Evolutionary conservation across 129 eudicot species (phyloP), one percentile per base, ranked within the genome.

Genomic region (Flaveria robusta): DNA sequence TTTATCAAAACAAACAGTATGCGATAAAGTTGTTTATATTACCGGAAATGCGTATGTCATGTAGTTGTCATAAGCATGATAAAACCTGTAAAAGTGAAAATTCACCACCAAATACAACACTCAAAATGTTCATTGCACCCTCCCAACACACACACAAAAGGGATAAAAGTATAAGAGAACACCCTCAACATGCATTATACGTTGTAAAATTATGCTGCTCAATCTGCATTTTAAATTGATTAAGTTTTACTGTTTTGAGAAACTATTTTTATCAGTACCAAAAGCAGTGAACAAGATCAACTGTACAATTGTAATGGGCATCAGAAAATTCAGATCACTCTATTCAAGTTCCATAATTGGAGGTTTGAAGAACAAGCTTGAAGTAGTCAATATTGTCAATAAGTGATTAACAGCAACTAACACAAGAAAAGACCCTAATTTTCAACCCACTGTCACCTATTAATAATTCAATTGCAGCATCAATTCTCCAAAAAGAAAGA

Each of bases 61-160:
- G 79, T 94, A 94, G 84, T 87, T 94, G 83, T 94, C 90, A 77
- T 94, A 94, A 46, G 99, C 99, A 87, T 94, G 99, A 79, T 94
- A 94, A 78, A 94, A 94, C 99, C 99, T 94, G 96, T 14, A 79
- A 81, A 31, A 56, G 75, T 47, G 45, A 60, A 72, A 66, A 71
- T 29, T 67, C 4, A 66, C 18, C 19, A 31, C 26, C 41, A 19
- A 8, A 2, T 34, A 54, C 20, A 37, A 72, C 54, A 55, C 22
- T 18, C 37, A 39, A 72, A 37, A 66, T 3, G 66, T 12, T 58
- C 39, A 26, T 11, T 60, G 1, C 12, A 52, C 23, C 23, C n/a
- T 43, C 49, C 13, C 12, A 43, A 9, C 49, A 43, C 49, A 49
- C 55, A 47, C 55, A 51, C 58, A n/a, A 47, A 12, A 16, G 58